Base-by-base conservation (phyloP, 2,329 filamentous ascomycete genomes). In the Fusarium sp. region DNA sequence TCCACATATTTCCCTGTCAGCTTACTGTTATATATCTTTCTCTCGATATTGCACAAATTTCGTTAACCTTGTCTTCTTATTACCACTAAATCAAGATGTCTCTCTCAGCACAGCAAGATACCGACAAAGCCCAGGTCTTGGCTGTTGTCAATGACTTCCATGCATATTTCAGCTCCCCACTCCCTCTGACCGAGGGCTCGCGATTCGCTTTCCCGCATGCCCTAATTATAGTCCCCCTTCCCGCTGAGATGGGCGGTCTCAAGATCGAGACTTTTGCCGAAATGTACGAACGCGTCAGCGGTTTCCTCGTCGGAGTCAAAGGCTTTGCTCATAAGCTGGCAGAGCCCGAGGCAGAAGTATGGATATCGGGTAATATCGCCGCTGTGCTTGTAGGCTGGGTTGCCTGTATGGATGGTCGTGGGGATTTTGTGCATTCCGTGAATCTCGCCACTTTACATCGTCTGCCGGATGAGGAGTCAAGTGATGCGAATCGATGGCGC, bases 211-310 rank as follows among this genome's bases (percentile, higher is more conserved):
- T 35, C 2, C 44, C 28, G 1, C 13, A 21, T 20, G 44, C 13
- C 11, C 18, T 50, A 2, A 57, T 39, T 1, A 21, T n/a, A 0
- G 44, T 57, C 11, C 26, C 44, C 4, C 26, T 57, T 13, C 54
- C 44, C 5, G 20, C 54, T 15, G 54, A 42, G 28, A 50, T 57
- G 21, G 54, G 54, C 3, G 54, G 54, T n/a, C 54, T 57, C 10
- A 41, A 50, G 11, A 33, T 21, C 5, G 54, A 57, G 29, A n/a
- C 15, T n/a, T 57, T 57, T 26, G 8, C 12, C 1, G 54, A 42
- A 0, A 57, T 57, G 54, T 57, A 57, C 24, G 35, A 57, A 21
- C 54, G 54, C 11, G 54, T 57, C 4, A 26, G 44, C n/a, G 20
- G 15, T 15, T 33, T 57, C 9, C 54, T 57, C 18, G 44, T 37